Evolutionary conservation across 345 rosid genomes (phyloP), one percentile per base, ranked within the genome.

Genomic region (Salix udensis): DNA sequence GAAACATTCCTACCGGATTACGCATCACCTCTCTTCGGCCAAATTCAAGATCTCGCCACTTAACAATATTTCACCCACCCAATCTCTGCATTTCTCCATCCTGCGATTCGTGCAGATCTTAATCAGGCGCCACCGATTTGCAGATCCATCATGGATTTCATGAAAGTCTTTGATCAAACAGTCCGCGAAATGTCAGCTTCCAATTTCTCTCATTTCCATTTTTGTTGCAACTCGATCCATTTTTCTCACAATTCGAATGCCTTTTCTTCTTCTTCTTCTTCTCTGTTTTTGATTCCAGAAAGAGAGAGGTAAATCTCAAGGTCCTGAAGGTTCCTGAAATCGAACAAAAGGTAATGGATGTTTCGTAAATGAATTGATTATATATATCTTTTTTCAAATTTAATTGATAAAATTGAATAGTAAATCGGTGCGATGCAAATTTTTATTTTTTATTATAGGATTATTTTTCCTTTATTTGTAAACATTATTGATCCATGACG

Each of bases 281-380:
- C 37, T 36, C 12, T 48, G 11, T 74, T 81, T 65, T 55, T 67
- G 40, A 64, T 82, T 81, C 7, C 90, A 96, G 97, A 86, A 96
- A 96, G 89, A 83, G 96, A 74, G 99, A 96, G 89, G 97, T 96
- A 77, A 96, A 96, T 91, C 92, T 96, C 78, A 92, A 93, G 91
- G 98, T 96, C 69, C 73, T 93, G 85, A 89, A 96, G 91, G 94
- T 93, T 73, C 98, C 99, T 1, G 98, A 96, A 85, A 96, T 96
- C 70, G 99, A 96, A 79, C 99, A 93, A 83, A 96, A 93, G 98
- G 99, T 93, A 70, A 36, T 46, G 4, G 72, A 36, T 46, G 14
- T 46, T 46, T 46, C 16, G 50, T 46, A 46, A 46, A 4, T 46
- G 50, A 46, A 46, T 46, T 46, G 50, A 46, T 46, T 14, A 14